These are phyloP conservation scores for Phytophthora capsici DNA, from an alignment of 352 stramenopile genomes.

Conservation along the genomic window DNA sequence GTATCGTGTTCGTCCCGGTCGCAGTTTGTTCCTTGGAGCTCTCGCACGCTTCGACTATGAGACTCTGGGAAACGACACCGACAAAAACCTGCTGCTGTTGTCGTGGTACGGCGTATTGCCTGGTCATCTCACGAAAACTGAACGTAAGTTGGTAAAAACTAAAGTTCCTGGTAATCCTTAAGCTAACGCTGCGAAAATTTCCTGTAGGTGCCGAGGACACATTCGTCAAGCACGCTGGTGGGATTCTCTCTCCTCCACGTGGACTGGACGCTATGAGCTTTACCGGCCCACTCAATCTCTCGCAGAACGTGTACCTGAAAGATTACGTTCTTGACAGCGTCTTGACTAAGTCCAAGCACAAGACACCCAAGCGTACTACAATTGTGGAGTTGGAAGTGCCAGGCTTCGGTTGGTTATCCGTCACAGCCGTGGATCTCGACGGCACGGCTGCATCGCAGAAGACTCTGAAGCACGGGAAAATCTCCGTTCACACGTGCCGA, in stretches of 20 bases:
- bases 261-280: constrained; percentile 82
- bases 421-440: constrained; percentile 85
- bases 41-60: constrained; percentile 84
- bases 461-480: constrained; percentile 67
- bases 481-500: constrained; percentile 69
- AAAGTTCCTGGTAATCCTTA: background rate
- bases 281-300: constrained; percentile 63
- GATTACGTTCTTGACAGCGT: constrained; percentile 75
- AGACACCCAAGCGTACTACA: constrained; percentile 83
- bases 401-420: constrained; percentile 81
- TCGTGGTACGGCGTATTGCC: constrained; percentile 87
- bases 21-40: constrained; percentile 80
- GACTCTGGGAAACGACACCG: constrained; percentile 36
- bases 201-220: constrained; percentile 69
- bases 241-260: constrained; percentile 77
- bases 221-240: constrained; percentile 81
- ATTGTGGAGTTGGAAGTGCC: constrained; percentile 81
- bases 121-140: constrained; percentile 83
- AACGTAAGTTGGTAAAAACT: constrained; percentile 49
- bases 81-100: constrained; percentile 73
- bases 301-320: constrained; percentile 65
- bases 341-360: constrained; percentile 74
- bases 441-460: constrained; percentile 65
- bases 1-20: constrained; percentile 69
- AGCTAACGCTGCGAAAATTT: constrained; percentile 2